Conservation (phyloP, 306 rosid species). For the Begonia peltatifolia region DNA sequence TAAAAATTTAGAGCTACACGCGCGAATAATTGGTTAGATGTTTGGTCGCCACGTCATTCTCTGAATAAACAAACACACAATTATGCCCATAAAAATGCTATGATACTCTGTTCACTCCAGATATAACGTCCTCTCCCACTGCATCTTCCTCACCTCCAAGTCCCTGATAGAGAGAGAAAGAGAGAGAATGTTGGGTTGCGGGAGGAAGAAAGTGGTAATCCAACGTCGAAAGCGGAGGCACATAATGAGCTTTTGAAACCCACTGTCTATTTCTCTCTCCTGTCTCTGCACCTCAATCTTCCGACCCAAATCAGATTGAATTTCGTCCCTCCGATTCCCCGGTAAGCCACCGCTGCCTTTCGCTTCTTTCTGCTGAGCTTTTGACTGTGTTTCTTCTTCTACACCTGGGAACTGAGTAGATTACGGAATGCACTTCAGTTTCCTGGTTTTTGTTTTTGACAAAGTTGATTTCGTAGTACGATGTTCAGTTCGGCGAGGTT, state of each 20-base stretch:
- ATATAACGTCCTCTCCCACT: background rate
- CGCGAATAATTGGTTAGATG: background rate
- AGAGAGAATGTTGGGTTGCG: background rate
- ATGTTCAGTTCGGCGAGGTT: background rate
- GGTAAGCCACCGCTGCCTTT: background rate
- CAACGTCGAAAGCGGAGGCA: background rate
- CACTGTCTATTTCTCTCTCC: background rate
- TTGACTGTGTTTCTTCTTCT: background rate
- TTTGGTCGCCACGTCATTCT: constrained; percentile 8
- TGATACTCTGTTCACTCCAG: background rate
- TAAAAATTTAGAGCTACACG: too few species aligned
- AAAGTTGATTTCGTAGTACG: background rate
- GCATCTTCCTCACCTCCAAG: constrained; percentile 1
- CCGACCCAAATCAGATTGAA: background rate
- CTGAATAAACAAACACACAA: constrained; percentile 3
- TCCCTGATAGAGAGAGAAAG: background rate
- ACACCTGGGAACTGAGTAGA: background rate
- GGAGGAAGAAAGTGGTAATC: constrained; percentile 1
- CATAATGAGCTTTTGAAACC: background rate
- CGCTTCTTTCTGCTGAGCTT: background rate
- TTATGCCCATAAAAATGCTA: background rate
- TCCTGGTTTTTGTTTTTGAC: background rate
- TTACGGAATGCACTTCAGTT: background rate
- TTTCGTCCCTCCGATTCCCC: background rate
- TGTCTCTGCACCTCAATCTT: background rate